Percentiles rank a stretch among this genome's conserved stretches.
These are phyloP conservation scores for Mycena chlorophos DNA, from an alignment of 768 basidiomycete species.

Conservation along the genomic window DNA sequence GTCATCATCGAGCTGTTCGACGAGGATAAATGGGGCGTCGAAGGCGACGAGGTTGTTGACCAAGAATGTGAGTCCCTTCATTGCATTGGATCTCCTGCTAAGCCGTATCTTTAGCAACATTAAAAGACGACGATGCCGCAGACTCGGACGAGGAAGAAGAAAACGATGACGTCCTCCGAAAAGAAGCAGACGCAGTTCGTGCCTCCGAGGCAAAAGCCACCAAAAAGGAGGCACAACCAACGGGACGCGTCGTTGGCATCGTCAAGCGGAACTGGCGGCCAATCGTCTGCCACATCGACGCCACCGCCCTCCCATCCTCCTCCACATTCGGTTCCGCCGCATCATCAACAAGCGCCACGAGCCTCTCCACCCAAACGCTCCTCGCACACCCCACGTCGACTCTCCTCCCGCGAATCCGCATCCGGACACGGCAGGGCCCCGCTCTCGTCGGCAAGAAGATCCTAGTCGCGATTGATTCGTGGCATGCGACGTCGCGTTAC, in stretches of 20 bases:
- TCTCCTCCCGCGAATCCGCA: constrained; percentile 87
- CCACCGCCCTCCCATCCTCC: constrained; percentile 78
- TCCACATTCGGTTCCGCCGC: constrained; percentile 1
- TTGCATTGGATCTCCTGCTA: constrained; percentile 2
- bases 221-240: constrained; percentile 75
- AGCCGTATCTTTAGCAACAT: constrained; percentile 52
- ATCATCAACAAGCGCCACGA: constrained; percentile 54
- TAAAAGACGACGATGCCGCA: constrained; percentile 87
- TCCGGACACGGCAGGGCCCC: constrained; percentile 94
- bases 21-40: constrained; percentile 88
- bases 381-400: constrained; percentile 94
- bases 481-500: constrained; percentile 85
- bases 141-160: constrained; percentile 52
- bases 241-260: constrained; percentile 87
- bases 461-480: constrained; percentile 90
- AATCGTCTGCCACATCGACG: constrained; percentile 94
- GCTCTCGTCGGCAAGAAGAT: constrained; percentile 90
- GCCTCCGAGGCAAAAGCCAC: constrained; percentile 37
- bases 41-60: constrained; percentile 90
- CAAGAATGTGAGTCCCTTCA: constrained; percentile 66
- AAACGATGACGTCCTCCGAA: constrained; percentile 37
- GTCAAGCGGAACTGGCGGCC: constrained; percentile 96
- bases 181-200: constrained; percentile 43
- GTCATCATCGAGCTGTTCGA: constrained; percentile 89
- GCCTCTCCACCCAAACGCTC: constrained; percentile 84